phyloP scores from a whole-genome alignment of 495 filamentous ascomycete genomes.

The Penicillium angulare region DNA sequence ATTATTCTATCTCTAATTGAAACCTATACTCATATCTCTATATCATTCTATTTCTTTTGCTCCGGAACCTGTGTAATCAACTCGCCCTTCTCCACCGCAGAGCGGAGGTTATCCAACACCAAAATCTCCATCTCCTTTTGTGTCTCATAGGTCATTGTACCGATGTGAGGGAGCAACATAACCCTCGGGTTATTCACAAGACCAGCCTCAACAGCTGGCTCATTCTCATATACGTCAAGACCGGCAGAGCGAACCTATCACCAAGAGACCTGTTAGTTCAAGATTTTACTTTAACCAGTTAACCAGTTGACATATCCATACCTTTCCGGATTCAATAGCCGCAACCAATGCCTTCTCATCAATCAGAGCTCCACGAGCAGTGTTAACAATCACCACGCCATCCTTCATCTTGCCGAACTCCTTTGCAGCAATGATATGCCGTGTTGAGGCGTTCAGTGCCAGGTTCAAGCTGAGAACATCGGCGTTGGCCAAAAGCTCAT shows the following conservation, averaged over 20 bases:
- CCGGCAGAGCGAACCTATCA: conserved; percentile 52
- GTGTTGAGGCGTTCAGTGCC: conserved; percentile 64
- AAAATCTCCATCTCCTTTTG: conserved; percentile 78
- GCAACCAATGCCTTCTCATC: conserved; percentile 75
- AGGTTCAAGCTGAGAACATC: conserved; percentile 80
- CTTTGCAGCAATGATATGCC: conserved; percentile 63
- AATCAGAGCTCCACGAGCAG: conserved; percentile 74
- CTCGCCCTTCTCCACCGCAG: conserved; percentile 61
- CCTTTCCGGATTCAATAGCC: conserved; percentile 66
- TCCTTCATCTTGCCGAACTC: conserved; percentile 72
- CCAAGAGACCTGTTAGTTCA: neutral
- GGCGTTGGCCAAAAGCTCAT: conserved; percentile 63
- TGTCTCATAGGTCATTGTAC: conserved; percentile 63
- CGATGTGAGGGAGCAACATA: conserved; percentile 79
- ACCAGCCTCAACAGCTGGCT: conserved; percentile 69
- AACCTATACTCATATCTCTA: neutral
- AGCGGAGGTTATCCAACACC: conserved; percentile 64
- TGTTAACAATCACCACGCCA: conserved; percentile 79
- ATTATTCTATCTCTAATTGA: neutral
- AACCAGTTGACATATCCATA: no score
- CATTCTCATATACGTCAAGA: conserved; percentile 81
- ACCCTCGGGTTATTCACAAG: conserved; percentile 67
- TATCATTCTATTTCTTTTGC: conserved; percentile 43
- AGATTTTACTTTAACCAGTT: neutral
- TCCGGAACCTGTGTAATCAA: conserved; percentile 71